A percentile compares a stretch with the other conserved stretches of the same genome.
phyloP scores from a whole-genome alignment of 1,284 basidiomycete species.

The Naganishia liquefaciens region DNA sequence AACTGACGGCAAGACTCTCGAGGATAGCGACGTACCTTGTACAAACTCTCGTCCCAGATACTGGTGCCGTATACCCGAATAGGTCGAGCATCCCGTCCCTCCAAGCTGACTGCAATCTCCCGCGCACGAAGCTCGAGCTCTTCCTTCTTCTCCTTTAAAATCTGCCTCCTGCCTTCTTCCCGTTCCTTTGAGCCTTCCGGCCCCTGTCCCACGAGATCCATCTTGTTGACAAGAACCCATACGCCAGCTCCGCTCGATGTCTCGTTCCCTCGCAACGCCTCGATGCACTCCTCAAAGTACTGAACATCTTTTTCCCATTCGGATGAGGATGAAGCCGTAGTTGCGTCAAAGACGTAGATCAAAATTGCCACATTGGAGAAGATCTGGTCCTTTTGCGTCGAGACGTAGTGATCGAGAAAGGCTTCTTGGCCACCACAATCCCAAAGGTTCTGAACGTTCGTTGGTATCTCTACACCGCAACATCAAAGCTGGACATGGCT shows the following conservation, averaged over 20 bases:
- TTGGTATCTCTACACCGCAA: not conserved
- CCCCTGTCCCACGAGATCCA: slow-evolving; percentile 71
- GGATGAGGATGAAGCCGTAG: slow-evolving; percentile 47
- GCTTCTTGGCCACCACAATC: slow-evolving; percentile 98
- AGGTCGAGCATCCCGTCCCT: slow-evolving; percentile 35
- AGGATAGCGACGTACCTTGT: slow-evolving; percentile 67
- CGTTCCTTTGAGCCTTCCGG: slow-evolving; percentile 50
- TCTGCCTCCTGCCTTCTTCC: slow-evolving; percentile 61
- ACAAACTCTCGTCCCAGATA: slow-evolving; percentile 96
- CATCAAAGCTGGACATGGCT: slow-evolving; percentile 14
- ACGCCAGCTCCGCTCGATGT: slow-evolving; percentile 54
- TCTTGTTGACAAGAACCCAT: slow-evolving; percentile 94
- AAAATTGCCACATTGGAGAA: slow-evolving; percentile 95
- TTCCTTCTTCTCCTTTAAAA: slow-evolving; percentile 60
- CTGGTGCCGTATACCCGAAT: slow-evolving; percentile 67
- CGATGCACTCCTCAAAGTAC: slow-evolving; percentile 84
- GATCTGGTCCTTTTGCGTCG: slow-evolving; percentile 83
- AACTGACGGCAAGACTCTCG: not conserved
- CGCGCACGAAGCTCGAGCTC: slow-evolving; percentile 42
- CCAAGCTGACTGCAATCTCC: slow-evolving; percentile 34
- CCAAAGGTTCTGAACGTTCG: slow-evolving; percentile 71
- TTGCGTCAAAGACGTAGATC: slow-evolving; percentile 97
- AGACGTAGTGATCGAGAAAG: slow-evolving; percentile 95
- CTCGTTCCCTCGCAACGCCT: slow-evolving; percentile 65
- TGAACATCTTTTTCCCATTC: slow-evolving; percentile 68